Conservation (phyloP, 805 yeast species). For the Cyberlindnera euphorbiae region DNA sequence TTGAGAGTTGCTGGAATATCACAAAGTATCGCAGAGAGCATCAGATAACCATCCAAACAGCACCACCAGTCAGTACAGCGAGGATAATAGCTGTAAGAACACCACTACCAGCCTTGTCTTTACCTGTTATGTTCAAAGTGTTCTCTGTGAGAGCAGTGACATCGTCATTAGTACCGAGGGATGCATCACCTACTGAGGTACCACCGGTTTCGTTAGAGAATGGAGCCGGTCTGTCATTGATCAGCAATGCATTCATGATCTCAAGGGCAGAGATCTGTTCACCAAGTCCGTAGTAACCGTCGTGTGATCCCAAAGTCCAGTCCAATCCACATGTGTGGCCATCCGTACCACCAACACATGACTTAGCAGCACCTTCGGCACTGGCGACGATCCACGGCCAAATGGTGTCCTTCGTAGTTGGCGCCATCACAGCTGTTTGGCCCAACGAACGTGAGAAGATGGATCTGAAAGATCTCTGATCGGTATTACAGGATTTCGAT, state of each 20-base stretch:
- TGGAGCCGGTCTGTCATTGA: slow-evolving; percentile 44
- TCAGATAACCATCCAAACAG: slow-evolving; percentile 73
- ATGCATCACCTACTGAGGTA: slow-evolving; percentile 48
- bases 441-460: slow-evolving; percentile 61
- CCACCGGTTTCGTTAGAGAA: slow-evolving; percentile 51
- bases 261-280: slow-evolving; percentile 77
- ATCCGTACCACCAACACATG: slow-evolving; percentile 72
- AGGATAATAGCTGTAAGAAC: slow-evolving; percentile 73
- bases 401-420: slow-evolving; percentile 42
- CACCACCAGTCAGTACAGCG: slow-evolving; percentile 54
- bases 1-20: no score
- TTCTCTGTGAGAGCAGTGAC: slow-evolving; percentile 32
- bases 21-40: no score
- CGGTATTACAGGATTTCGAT: slow-evolving; percentile 56
- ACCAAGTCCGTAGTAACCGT: slow-evolving; percentile 66
- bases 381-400: slow-evolving; percentile 40
- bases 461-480: slow-evolving; percentile 72
- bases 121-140: slow-evolving; percentile 44
- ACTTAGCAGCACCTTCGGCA: slow-evolving; percentile 62
- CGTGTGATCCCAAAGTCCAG: slow-evolving; percentile 60
- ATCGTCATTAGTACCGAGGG: slow-evolving; percentile 43
- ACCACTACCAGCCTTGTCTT: slow-evolving; percentile 88
- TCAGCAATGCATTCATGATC: slow-evolving; percentile 46
- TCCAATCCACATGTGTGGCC: slow-evolving; percentile 71
- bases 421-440: slow-evolving; percentile 50